Percentiles rank a stretch among this genome's conserved stretches.
These are phyloP conservation scores for Hypoxylon cercidicola DNA, from an alignment of 495 filamentous ascomycete species.

Conservation along the genomic window DNA sequence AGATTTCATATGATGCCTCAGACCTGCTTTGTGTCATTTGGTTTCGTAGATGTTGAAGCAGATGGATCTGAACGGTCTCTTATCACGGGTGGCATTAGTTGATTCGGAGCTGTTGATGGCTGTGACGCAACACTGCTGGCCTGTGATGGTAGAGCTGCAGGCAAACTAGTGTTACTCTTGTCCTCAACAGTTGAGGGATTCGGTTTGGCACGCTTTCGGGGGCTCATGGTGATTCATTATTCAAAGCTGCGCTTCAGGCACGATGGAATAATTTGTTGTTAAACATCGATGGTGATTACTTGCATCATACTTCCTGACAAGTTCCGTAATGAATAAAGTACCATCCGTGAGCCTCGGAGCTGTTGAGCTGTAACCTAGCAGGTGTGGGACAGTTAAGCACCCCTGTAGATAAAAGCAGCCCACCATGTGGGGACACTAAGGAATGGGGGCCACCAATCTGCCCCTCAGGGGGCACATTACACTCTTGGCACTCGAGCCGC, in stretches of 20 bases:
- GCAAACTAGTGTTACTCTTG: slow-evolving; percentile 50
- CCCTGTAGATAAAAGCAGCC: slow-evolving; percentile 14
- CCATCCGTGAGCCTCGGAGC: slow-evolving; percentile 26
- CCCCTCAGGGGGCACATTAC: no score
- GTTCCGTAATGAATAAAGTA: background rate
- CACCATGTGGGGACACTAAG: no score
- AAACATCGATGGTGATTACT: slow-evolving; percentile 4
- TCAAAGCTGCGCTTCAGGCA: slow-evolving; percentile 1
- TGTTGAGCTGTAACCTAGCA: slow-evolving; percentile 6
- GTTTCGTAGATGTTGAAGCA: slow-evolving; percentile 17
- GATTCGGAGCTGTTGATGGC: slow-evolving; percentile 18
- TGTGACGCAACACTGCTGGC: slow-evolving; percentile 48
- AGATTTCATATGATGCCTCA: slow-evolving; percentile 14
- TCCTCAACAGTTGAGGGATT: slow-evolving; percentile 55
- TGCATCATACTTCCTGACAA: background rate
- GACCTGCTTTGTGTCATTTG: slow-evolving; percentile 35
- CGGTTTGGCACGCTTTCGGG: slow-evolving; percentile 72
- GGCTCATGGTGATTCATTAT: slow-evolving; percentile 56
- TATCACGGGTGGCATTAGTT: slow-evolving; percentile 33
- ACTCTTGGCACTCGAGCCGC: background rate
- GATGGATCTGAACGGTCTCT: slow-evolving; percentile 29
- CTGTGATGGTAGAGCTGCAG: slow-evolving; percentile 42
- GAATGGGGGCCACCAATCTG: no score
- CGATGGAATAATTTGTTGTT: slow-evolving; percentile 12
- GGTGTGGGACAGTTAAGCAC: slow-evolving; percentile 7